These are phyloP conservation scores for Salix koriyanagi DNA, from an alignment of 345 rosid species.

Conservation along the genomic window DNA sequence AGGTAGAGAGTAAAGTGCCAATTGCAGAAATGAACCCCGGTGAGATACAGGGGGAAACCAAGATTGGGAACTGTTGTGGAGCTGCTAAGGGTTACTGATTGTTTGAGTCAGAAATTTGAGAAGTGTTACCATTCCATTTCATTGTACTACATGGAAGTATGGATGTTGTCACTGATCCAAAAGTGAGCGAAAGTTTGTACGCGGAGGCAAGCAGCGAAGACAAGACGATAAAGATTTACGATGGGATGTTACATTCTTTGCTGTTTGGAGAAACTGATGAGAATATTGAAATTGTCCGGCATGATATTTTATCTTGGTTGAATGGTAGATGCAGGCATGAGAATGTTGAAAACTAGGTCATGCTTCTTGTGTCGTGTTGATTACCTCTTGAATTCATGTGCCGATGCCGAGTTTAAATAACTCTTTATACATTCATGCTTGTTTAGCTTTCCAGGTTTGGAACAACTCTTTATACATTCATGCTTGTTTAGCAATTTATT, in stretches of 20 bases:
- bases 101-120: constrained; percentile 40
- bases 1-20: constrained; percentile 54
- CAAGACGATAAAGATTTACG: constrained; percentile 60
- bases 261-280: constrained; percentile 84
- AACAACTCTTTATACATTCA: no score
- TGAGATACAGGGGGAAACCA: constrained; percentile 69
- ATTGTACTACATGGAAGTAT: constrained; percentile 67
- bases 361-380: no score
- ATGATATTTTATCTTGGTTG: constrained; percentile 64
- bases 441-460: no score
- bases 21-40: constrained; percentile 55
- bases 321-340: constrained; percentile 39
- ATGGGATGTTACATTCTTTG: constrained; percentile 88
- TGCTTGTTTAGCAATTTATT: no score
- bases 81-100: constrained; percentile 64
- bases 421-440: no score
- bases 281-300: constrained; percentile 56
- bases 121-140: constrained; percentile 58
- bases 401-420: no score
- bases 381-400: no score
- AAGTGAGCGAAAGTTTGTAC: constrained; percentile 56
- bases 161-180: constrained; percentile 76
- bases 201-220: constrained; percentile 49
- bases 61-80: constrained; percentile 74
- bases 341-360: no score